Evolutionary conservation across 106 monocot genomes (phyloP).

Genomic region (Narthecium ossifragum): DNA sequence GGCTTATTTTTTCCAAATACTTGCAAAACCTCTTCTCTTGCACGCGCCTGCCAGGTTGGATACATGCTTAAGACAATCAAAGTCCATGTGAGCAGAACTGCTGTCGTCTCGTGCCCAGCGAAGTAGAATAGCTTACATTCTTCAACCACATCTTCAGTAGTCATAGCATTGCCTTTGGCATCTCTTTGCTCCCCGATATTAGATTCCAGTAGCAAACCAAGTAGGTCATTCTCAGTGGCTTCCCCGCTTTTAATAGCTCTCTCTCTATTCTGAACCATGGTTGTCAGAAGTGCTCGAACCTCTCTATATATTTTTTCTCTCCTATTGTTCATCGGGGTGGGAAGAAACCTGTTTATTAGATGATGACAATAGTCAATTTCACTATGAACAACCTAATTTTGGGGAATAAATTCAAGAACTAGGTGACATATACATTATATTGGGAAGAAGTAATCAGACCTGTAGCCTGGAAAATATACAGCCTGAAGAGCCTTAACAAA

Average conservation of each 20-base stretch:
- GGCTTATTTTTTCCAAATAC: too few relatives aligned
- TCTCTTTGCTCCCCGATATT: slow-evolving; percentile 21
- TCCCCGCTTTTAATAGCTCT: too few relatives aligned
- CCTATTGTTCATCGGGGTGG: slow-evolving; percentile 32
- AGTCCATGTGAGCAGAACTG: slow-evolving; percentile 60
- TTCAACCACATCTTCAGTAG: slow-evolving; percentile 45
- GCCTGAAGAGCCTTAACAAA: slow-evolving; percentile 13
- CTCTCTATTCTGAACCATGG: slow-evolving; percentile 13
- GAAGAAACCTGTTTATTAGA: slow-evolving; percentile 51
- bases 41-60: slow-evolving; percentile 50
- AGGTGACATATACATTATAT: too few relatives aligned
- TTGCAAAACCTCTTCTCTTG: too few relatives aligned
- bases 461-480: slow-evolving; percentile 41
- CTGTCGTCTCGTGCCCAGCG: slow-evolving; percentile 58
- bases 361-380: too few relatives aligned
- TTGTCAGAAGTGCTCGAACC: slow-evolving; percentile 15
- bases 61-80: too few relatives aligned
- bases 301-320: slow-evolving; percentile 27
- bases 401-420: too few relatives aligned
- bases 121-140: too few relatives aligned
- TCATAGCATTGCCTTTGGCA: slow-evolving; percentile 22
- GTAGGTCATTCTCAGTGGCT: too few relatives aligned
- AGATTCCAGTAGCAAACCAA: too few relatives aligned
- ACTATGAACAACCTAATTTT: too few relatives aligned
- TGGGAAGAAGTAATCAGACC: too few relatives aligned